These are phyloP conservation scores for Starmerella asiatica DNA, from an alignment of 805 yeast species.

Conservation along the genomic window DNA sequence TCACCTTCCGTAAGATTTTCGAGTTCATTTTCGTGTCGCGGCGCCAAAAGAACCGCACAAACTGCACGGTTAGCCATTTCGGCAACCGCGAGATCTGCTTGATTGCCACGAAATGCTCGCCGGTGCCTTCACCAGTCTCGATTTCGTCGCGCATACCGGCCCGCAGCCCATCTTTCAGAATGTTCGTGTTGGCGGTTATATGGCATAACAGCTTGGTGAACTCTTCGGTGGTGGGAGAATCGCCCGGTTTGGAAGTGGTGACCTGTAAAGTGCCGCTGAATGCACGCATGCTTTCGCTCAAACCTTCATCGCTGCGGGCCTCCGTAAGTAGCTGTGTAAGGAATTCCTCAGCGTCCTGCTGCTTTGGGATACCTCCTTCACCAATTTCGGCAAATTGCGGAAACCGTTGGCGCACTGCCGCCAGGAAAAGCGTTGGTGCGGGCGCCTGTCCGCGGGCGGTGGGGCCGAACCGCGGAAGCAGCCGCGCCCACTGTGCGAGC, in stretches of 20 bases:
- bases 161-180: constrained; percentile 69
- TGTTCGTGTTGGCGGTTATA: constrained; percentile 72
- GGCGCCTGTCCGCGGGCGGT: constrained; percentile 30
- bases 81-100: constrained; percentile 64
- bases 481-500: constrained; percentile 24
- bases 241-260: constrained; percentile 31
- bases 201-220: constrained; percentile 77
- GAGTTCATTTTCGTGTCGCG: constrained; percentile 81
- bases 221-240: constrained; percentile 35
- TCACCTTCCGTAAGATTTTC: constrained; percentile 84
- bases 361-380: constrained; percentile 60
- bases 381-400: constrained; percentile 82
- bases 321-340: constrained; percentile 61
- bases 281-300: constrained; percentile 23
- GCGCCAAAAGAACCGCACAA: constrained; percentile 93
- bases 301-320: constrained; percentile 31
- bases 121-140: constrained; percentile 45
- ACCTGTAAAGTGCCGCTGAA: constrained; percentile 57
- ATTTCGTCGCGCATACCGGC: constrained; percentile 62
- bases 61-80: constrained; percentile 75
- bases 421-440: constrained; percentile 55
- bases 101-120: constrained; percentile 54
- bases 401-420: constrained; percentile 39
- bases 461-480: constrained; percentile 26
- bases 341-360: constrained; percentile 97